Conservation (phyloP, 2,329 filamentous ascomycete species). For the Xylariaceae sp. region DNA sequence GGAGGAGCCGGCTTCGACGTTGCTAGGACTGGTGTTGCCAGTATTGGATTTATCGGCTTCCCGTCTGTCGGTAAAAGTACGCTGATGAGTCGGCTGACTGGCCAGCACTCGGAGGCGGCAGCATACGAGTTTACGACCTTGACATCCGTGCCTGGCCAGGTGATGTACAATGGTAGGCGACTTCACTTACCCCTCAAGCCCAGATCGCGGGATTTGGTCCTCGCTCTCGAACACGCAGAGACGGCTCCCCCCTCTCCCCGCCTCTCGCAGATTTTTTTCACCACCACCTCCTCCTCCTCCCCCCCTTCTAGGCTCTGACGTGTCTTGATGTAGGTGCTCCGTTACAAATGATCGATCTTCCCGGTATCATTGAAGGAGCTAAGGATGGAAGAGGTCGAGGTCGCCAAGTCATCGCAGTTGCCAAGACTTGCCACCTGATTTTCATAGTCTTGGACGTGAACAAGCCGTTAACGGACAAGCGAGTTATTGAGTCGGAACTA, state of each 20-base stretch:
- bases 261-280: not conserved
- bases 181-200: constrained; percentile 7
- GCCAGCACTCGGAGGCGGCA: constrained; percentile 93
- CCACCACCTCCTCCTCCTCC: not conserved
- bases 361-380: constrained; percentile 96
- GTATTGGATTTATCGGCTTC: constrained; percentile 96
- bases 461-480: constrained; percentile 95
- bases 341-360: constrained; percentile 96
- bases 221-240: not conserved
- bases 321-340: constrained; percentile 59
- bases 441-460: constrained; percentile 99
- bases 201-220: not conserved
- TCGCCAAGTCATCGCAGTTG: constrained; percentile 96
- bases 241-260: not conserved
- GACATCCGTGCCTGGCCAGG: constrained; percentile 94
- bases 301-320: constrained; percentile 5
- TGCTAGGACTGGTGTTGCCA: constrained; percentile 92
- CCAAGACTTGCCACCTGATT: constrained; percentile 97
- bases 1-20: constrained; percentile 93
- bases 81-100: constrained; percentile 88
- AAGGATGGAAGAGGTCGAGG: constrained; percentile 97
- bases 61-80: constrained; percentile 98
- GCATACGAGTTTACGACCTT: constrained; percentile 98
- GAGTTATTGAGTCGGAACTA: constrained; percentile 87
- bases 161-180: constrained; percentile 73